A percentile compares a stretch with the other conserved stretches of the same genome.
phyloP scores from a whole-genome alignment of 2,329 filamentous ascomycete species.

The Xylariaceae sp. region DNA sequence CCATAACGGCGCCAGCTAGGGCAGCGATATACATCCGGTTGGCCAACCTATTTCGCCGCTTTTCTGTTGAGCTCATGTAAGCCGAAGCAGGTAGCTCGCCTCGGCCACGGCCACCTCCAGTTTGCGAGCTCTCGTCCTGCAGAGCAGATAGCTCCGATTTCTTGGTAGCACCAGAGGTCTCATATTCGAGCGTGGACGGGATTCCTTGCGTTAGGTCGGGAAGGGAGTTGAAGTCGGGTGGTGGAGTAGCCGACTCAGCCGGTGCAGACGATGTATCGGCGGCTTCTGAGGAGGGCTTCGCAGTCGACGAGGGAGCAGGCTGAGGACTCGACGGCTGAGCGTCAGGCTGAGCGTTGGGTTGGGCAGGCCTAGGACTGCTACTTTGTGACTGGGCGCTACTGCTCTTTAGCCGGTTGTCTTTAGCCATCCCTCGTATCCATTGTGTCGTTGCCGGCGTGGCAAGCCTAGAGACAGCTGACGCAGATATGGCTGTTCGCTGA shows the following conservation, averaged over 20 bases:
- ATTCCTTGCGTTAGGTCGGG: slow-evolving; percentile 95
- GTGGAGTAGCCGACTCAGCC: slow-evolving; percentile 42
- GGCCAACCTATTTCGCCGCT: slow-evolving; percentile 75
- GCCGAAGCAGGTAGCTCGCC: slow-evolving; percentile 76
- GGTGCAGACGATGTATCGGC: too few species aligned
- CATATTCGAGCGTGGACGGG: slow-evolving; percentile 84
- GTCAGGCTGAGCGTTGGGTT: slow-evolving; percentile 2
- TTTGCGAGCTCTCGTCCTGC: slow-evolving; percentile 46
- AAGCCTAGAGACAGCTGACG: slow-evolving; percentile 39
- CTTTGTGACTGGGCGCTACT: slow-evolving; percentile 12
- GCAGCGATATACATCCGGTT: slow-evolving; percentile 74
- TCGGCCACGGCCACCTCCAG: slow-evolving; percentile 57
- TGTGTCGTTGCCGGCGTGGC: slow-evolving; percentile 41
- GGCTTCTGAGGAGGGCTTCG: slow-evolving; percentile 21
- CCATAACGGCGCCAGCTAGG: slow-evolving; percentile 60
- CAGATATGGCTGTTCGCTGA: slow-evolving; percentile 34
- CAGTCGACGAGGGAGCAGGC: slow-evolving; percentile 18
- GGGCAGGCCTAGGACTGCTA: slow-evolving; percentile 3
- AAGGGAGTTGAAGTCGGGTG: slow-evolving; percentile 65
- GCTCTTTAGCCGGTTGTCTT: slow-evolving; percentile 42
- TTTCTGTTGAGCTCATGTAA: slow-evolving; percentile 90
- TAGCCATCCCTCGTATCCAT: slow-evolving; percentile 53
- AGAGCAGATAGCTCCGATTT: slow-evolving; percentile 45
- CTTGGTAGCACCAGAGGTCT: slow-evolving; percentile 61
- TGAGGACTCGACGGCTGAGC: slow-evolving; percentile 7